Conservation (phyloP, 192 early-diverging fungal genomes). For the Allomyces arbusculus region DNA sequence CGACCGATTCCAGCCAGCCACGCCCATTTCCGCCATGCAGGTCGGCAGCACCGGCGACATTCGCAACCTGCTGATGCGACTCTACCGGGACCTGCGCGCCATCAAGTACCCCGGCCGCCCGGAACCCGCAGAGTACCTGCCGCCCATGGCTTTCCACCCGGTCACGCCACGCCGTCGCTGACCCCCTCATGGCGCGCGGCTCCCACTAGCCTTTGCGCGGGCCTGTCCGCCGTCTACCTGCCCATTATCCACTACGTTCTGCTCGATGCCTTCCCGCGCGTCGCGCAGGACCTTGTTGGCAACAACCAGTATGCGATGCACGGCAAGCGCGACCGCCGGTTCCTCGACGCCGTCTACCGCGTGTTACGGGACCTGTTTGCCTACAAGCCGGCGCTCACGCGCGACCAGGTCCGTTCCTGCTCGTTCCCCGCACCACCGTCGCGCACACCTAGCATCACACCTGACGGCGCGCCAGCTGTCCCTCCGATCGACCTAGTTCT, state of each 20-base stretch:
- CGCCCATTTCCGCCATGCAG: too few relatives aligned
- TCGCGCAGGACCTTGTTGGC: too few relatives aligned
- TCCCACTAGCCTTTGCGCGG: constrained; percentile 12
- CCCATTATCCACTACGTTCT: constrained; percentile 34
- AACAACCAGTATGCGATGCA: constrained; percentile 10
- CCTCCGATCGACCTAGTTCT: neutral
- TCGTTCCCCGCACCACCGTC: too few relatives aligned
- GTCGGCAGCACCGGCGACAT: constrained; percentile 22
- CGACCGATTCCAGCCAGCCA: too few relatives aligned
- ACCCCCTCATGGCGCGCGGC: too few relatives aligned
- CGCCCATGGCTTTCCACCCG: too few relatives aligned
- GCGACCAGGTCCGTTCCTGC: constrained; percentile 21
- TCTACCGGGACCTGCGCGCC: constrained; percentile 15
- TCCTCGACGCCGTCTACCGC: constrained; percentile 21
- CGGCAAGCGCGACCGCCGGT: constrained; percentile 27
- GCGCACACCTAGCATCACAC: too few relatives aligned
- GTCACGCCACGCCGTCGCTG: too few relatives aligned
- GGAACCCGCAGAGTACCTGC: constrained; percentile 8
- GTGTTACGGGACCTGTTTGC: constrained; percentile 27
- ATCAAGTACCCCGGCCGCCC: constrained; percentile 15
- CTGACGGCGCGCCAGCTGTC: too few relatives aligned
- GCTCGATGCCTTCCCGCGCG: constrained; percentile 18
- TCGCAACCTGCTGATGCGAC: constrained; percentile 24
- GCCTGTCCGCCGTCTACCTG: constrained; percentile 24
- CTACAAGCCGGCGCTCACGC: constrained; percentile 22